Evolutionary conservation across 306 rosid genomes (phyloP).

Genomic region (Sophora flavescens): DNA sequence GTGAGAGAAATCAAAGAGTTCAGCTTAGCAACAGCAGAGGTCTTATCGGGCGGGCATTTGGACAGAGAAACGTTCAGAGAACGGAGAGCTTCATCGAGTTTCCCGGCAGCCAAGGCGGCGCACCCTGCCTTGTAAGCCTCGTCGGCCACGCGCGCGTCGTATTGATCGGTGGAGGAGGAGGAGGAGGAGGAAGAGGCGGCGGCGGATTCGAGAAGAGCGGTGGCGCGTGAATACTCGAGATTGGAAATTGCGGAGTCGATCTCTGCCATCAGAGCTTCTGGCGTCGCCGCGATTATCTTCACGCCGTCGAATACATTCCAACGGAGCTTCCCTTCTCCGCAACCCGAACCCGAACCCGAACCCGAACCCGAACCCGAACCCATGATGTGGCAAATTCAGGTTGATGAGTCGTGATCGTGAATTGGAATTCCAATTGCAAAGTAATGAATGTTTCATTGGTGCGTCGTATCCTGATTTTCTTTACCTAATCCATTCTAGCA

Average conservation of each 20-base stretch:
- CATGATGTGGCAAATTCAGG: neutral
- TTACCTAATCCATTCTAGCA: too few species aligned
- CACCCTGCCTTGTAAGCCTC: constrained; percentile 88
- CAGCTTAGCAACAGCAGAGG: constrained; percentile 71
- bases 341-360: constrained; percentile 48
- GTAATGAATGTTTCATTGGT: too few species aligned
- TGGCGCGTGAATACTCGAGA: constrained; percentile 74
- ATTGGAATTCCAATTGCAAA: too few species aligned
- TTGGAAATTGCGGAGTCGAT: constrained; percentile 79
- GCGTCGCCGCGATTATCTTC: constrained; percentile 69
- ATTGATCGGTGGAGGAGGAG: neutral
- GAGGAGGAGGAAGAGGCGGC: neutral
- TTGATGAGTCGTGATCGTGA: too few species aligned
- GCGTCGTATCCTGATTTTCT: too few species aligned
- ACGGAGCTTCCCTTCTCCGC: constrained; percentile 49
- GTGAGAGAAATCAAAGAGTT: constrained; percentile 78
- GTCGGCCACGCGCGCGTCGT: constrained; percentile 76
- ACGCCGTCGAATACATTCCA: constrained; percentile 84
- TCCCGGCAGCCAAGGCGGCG: constrained; percentile 79
- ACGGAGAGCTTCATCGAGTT: constrained; percentile 74
- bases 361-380: constrained; percentile 37
- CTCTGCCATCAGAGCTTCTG: constrained; percentile 85
- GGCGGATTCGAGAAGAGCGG: constrained; percentile 53
- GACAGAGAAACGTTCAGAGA: constrained; percentile 71
- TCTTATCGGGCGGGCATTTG: constrained; percentile 77